Evolutionary conservation across 192 early-diverging fungal genomes (phyloP), one percentile per base, ranked within the genome.

Genomic region (Rhizophagus prolifer): DNA sequence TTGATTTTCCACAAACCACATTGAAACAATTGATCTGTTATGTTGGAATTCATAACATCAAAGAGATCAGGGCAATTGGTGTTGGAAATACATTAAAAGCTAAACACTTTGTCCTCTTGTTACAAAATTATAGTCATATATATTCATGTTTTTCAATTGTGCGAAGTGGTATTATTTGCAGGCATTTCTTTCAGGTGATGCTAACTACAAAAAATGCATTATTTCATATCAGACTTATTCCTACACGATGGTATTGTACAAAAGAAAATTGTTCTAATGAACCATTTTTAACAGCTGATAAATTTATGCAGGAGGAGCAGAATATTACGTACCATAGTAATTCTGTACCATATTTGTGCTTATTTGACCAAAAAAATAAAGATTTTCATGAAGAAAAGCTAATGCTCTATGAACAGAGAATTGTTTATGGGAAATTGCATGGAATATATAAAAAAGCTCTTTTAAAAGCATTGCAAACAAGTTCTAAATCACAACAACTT

Each of bases 151-250:
- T 67, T 34, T 67, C 38, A 21, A 67, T 67, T 44, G 28, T 67
- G 5, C 8, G n/a, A 34, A 19, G 2, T 67, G 14, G 30, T 19
- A 14, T 38, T 21, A 9, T 67, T 19, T 67, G n/a, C 21, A 34
- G 9, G 16, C 38, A 67, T 25, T 67, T 16, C 14, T 67, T 67
- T 34, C 38, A 67, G 31, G 21, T 36, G 4, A 67, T 36, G 12
- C 5, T 67, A 36, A 12, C 34, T 25, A 67, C 31, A 31, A 31
- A 31, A 31, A 31, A 31, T 31, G 1, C 2, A 5, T 36, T 31
- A 2, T 67, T 67, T 44, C n/a, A 67, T 36, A 67, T 67, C 0
- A 16, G 65, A 67, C 8, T 67, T 21, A 67, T 67, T 19, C 65
- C 12, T 44, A 19, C 0, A 21, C 12, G 38, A 19, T 67, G n/a